Evolutionary conservation across 805 yeast genomes (phyloP).

Genomic region (Teunomyces barrocoloradensis): DNA sequence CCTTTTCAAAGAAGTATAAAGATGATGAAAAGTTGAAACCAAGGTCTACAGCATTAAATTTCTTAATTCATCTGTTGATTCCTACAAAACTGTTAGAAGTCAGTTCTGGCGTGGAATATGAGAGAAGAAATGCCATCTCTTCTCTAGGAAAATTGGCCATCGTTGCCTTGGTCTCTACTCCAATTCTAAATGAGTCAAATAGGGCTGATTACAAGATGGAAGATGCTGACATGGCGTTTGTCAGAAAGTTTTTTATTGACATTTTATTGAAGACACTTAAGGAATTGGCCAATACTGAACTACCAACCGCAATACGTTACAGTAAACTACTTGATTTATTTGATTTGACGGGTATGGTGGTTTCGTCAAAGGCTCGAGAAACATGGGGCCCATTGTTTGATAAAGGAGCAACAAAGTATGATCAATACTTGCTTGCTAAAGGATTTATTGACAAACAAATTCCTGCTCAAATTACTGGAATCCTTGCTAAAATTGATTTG

Average conservation of each 20-base stretch:
- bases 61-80: constrained; percentile 71
- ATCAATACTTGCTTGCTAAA: constrained; percentile 61
- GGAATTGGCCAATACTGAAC: constrained; percentile 37
- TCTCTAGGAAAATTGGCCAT: constrained; percentile 61
- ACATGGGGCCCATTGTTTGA: constrained; percentile 45
- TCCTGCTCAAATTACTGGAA: constrained; percentile 53
- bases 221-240: constrained; percentile 68
- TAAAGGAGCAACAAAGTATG: constrained; percentile 49
- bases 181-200: constrained; percentile 48
- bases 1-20: constrained; percentile 61
- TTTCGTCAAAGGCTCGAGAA: constrained; percentile 44
- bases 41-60: constrained; percentile 71
- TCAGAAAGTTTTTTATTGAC: constrained; percentile 73
- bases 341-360: constrained; percentile 45
- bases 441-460: constrained; percentile 67
- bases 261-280: constrained; percentile 59
- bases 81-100: constrained; percentile 47
- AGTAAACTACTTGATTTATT: constrained; percentile 53
- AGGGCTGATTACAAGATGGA: constrained; percentile 47
- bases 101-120: constrained; percentile 36
- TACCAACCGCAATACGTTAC: constrained; percentile 45
- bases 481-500: constrained; percentile 66
- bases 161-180: constrained; percentile 59
- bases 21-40: constrained; percentile 52
- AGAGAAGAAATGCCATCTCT: constrained; percentile 56